phyloP scores from a whole-genome alignment of 257 asterid genomes.

The Plectranthus barbatus region DNA sequence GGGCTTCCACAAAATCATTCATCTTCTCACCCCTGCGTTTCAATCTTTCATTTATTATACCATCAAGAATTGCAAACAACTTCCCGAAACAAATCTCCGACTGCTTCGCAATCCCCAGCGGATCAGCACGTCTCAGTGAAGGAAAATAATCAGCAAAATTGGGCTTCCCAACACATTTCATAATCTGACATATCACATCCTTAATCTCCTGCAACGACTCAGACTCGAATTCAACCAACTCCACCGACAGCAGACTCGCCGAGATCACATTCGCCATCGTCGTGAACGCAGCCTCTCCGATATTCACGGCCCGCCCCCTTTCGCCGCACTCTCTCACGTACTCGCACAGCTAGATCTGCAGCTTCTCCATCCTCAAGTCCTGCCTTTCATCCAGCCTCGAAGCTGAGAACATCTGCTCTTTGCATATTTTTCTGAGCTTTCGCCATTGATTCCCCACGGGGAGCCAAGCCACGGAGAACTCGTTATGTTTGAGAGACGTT shows the following conservation, averaged over 20 bases:
- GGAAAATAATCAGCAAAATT: constrained; percentile 53
- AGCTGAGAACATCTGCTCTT: constrained; percentile 32
- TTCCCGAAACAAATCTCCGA: constrained; percentile 18
- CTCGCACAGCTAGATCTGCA: constrained; percentile 24
- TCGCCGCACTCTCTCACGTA: constrained; percentile 22
- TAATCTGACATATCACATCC: constrained; percentile 34
- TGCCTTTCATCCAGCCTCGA: constrained; percentile 22
- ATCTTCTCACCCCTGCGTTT: constrained; percentile 3
- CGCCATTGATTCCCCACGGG: constrained; percentile 27
- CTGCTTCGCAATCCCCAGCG: constrained; percentile 30
- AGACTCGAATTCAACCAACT: constrained; percentile 32
- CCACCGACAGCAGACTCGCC: constrained; percentile 44
- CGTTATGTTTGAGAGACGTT: not conserved
- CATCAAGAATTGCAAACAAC: constrained; percentile 27
- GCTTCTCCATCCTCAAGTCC: constrained; percentile 25
- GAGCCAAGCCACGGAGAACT: constrained; percentile 23
- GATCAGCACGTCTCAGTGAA: constrained; percentile 28
- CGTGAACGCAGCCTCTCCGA: constrained; percentile 35
- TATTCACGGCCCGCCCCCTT: constrained; percentile 31
- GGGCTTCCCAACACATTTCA: constrained; percentile 28
- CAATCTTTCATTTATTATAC: constrained; percentile 30
- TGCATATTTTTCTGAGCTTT: constrained; percentile 31
- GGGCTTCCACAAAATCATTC: constrained; percentile 32
- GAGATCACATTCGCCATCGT: constrained; percentile 46
- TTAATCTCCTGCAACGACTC: constrained; percentile 47